Evolutionary conservation across 805 yeast species (phyloP).

Genomic region (Clavispora fructus): DNA sequence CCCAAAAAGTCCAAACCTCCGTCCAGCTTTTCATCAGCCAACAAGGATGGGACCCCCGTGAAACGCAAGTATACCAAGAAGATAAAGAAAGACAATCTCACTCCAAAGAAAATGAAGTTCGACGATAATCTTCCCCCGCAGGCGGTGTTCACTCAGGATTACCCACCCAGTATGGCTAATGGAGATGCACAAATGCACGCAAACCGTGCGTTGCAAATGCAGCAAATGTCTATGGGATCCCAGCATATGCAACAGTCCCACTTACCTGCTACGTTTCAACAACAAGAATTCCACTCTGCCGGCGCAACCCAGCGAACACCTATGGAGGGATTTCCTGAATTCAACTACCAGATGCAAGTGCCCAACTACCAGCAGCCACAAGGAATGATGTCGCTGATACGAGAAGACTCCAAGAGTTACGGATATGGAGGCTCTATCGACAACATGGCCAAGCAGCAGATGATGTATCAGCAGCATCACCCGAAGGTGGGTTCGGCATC

Average conservation of each 20-base stretch:
- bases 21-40: conserved; percentile 8
- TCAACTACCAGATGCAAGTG: conserved; percentile 3
- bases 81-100: conserved; percentile 61
- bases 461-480: conserved; percentile 8
- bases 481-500: conserved; percentile 20
- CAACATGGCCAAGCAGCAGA: conserved; percentile 10
- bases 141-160: conserved; percentile 17
- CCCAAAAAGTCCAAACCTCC: conserved; percentile 29
- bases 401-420: background rate
- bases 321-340: conserved; percentile 1
- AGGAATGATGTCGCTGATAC: background rate
- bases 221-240: conserved; percentile 52
- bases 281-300: conserved; percentile 17
- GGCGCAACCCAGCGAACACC: conserved; percentile 1
- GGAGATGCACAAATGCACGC: conserved; percentile 6
- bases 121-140: conserved; percentile 17
- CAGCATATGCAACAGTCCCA: conserved; percentile 55
- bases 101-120: conserved; percentile 37
- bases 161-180: conserved; percentile 8
- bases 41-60: conserved; percentile 37
- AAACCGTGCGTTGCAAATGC: conserved; percentile 25
- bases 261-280: conserved; percentile 20
- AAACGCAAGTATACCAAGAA: conserved; percentile 46
- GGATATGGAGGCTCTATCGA: conserved; percentile 5
- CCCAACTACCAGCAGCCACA: background rate